Percentiles rank a stretch among this genome's conserved stretches.
Evolutionary conservation across 2,329 filamentous ascomycete genomes (phyloP).

Genomic region (Coniochaeta sp.): DNA sequence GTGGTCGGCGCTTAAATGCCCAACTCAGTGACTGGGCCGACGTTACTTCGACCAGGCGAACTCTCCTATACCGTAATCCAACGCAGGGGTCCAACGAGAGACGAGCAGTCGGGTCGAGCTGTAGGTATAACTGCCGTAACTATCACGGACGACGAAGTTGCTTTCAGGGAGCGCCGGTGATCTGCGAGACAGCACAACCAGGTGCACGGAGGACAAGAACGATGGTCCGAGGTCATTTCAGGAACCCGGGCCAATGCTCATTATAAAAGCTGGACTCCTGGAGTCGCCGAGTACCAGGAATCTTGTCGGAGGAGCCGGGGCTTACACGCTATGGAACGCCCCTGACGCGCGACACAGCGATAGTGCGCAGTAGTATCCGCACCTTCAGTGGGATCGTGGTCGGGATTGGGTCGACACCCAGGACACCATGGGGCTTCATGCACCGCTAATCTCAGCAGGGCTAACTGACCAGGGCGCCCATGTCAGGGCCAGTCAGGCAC

Average conservation of each 20-base stretch:
- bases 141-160: too few species aligned
- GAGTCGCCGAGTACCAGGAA: background rate
- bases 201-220: background rate
- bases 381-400: conserved; percentile 9
- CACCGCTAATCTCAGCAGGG: conserved; percentile 19
- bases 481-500: too few species aligned
- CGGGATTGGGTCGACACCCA: conserved; percentile 17
- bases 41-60: background rate
- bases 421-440: too few species aligned
- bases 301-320: conserved; percentile 1
- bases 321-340: background rate
- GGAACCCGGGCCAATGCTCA: background rate
- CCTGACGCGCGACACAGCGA: conserved; percentile 4
- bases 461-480: conserved; percentile 9
- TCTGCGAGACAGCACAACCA: background rate
- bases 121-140: too few species aligned
- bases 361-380: conserved; percentile 8
- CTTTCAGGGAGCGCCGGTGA: too few species aligned
- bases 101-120: background rate
- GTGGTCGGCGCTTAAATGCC: conserved; percentile 25
- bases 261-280: background rate
- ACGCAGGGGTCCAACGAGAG: background rate
- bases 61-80: background rate
- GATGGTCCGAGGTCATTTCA: background rate
- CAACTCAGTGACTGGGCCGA: conserved; percentile 4